phyloP scores from a whole-genome alignment of 2,329 filamentous ascomycete species.

The Proliferodiscus dingleyae region DNA sequence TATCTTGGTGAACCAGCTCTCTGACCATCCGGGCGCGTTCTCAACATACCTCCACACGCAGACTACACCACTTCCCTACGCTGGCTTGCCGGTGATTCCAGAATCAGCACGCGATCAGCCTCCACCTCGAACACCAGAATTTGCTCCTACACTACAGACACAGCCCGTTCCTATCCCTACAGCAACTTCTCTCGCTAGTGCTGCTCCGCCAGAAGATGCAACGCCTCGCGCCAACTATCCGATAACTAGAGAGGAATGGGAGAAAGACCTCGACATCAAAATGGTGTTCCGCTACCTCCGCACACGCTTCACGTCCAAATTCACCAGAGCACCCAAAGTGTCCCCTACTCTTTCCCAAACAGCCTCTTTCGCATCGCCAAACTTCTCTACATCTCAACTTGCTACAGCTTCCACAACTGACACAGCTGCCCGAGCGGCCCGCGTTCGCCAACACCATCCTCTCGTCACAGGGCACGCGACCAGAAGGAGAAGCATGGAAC shows the following conservation, averaged over 20 bases:
- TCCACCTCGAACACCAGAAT: conserved; percentile 16
- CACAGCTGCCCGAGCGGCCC: conserved; percentile 69
- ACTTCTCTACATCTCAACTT: conserved; percentile 36
- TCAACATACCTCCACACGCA: conserved; percentile 69
- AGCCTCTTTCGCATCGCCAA: conserved; percentile 33
- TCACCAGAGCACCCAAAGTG: conserved; percentile 13
- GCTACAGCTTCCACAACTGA: conserved; percentile 54
- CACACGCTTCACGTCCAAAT: conserved; percentile 61
- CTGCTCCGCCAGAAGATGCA: conserved; percentile 14
- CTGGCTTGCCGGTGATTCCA: conserved; percentile 65
- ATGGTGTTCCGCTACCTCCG: conserved; percentile 87
- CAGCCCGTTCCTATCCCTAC: conserved; percentile 22
- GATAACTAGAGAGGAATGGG: conserved; percentile 58
- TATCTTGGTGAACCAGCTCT: conserved; percentile 74
- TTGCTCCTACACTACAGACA: conserved; percentile 28
- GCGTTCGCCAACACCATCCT: conserved; percentile 85
- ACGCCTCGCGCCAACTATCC: conserved; percentile 20
- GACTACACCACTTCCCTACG: conserved; percentile 66
- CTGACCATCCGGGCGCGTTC: conserved; percentile 84
- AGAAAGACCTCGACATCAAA: conserved; percentile 82
- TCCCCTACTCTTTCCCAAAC: conserved; percentile 5
- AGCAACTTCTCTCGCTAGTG: conserved; percentile 9
- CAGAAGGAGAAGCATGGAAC: conserved; percentile 35
- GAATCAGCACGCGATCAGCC: conserved; percentile 38
- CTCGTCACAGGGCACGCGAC: conserved; percentile 59